phyloP scores from a whole-genome alignment of 2,329 filamentous ascomycete species.

The Cadophora sp. region DNA sequence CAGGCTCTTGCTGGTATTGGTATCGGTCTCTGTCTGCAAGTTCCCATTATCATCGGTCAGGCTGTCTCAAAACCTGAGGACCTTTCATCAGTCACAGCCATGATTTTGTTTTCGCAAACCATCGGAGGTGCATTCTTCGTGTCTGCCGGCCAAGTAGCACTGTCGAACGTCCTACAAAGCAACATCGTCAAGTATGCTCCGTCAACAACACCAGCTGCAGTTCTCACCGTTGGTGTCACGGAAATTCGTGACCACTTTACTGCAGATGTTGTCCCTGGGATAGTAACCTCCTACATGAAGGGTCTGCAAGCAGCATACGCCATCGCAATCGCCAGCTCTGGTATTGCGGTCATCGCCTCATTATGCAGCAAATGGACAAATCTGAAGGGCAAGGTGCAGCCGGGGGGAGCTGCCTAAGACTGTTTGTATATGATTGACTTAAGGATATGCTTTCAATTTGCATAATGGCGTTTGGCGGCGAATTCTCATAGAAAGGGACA shows the following conservation, averaged over 20 bases:
- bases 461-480: neutral
- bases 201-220: slow-evolving; percentile 45
- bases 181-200: slow-evolving; percentile 47
- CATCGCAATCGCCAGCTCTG: slow-evolving; percentile 57
- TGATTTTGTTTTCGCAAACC: slow-evolving; percentile 55
- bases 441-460: no score
- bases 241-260: slow-evolving; percentile 61
- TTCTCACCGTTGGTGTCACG: slow-evolving; percentile 57
- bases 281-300: slow-evolving; percentile 67
- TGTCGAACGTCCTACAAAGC: slow-evolving; percentile 52
- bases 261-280: slow-evolving; percentile 54
- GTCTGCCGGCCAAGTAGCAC: slow-evolving; percentile 55
- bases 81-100: slow-evolving; percentile 54
- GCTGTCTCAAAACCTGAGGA: slow-evolving; percentile 49
- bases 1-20: slow-evolving; percentile 63
- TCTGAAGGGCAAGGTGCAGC: slow-evolving; percentile 39
- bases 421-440: no score
- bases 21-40: slow-evolving; percentile 60
- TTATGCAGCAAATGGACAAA: slow-evolving; percentile 48
- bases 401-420: slow-evolving; percentile 36
- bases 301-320: slow-evolving; percentile 69
- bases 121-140: slow-evolving; percentile 59
- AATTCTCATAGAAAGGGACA: neutral
- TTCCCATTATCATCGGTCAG: slow-evolving; percentile 47
- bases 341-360: slow-evolving; percentile 47